These are phyloP conservation scores for Panus rudis DNA, from an alignment of 768 basidiomycete species.

Conservation along the genomic window DNA sequence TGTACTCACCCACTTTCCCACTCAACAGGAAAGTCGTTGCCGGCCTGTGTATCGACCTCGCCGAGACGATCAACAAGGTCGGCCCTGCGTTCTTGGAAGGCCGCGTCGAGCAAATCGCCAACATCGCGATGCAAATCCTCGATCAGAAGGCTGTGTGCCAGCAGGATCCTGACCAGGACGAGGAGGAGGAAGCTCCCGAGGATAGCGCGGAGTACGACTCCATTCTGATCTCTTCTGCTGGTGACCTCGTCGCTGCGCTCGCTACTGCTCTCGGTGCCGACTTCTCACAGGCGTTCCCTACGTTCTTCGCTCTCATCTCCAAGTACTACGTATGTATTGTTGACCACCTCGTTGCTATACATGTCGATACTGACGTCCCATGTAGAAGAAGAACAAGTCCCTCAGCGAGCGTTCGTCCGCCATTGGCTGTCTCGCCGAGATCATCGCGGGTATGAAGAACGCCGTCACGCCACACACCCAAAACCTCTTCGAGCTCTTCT, in stretches of 20 bases:
- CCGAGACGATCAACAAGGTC: constrained; percentile 87
- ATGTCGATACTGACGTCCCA: constrained; percentile 1
- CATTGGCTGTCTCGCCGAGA: constrained; percentile 91
- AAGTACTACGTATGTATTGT: constrained; percentile 77
- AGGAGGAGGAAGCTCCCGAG: constrained; percentile 76
- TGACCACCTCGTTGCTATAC: not conserved
- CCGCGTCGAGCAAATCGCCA: constrained; percentile 72
- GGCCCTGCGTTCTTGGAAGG: constrained; percentile 81
- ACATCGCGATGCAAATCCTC: constrained; percentile 76
- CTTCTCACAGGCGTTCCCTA: constrained; percentile 73
- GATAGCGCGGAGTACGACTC: constrained; percentile 96
- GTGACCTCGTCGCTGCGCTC: constrained; percentile 87
- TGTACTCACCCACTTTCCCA: constrained; percentile 15
- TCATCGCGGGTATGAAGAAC: constrained; percentile 85
- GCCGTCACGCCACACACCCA: constrained; percentile 82
- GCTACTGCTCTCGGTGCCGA: constrained; percentile 80
- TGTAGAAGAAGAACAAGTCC: constrained; percentile 79
- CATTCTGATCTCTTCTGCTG: constrained; percentile 88
- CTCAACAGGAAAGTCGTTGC: constrained; percentile 74
- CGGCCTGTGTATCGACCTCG: constrained; percentile 78
- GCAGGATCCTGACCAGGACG: constrained; percentile 91
- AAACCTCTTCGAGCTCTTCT: constrained; percentile 77
- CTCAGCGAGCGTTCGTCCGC: constrained; percentile 89
- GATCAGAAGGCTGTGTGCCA: constrained; percentile 96
- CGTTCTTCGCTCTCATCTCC: constrained; percentile 85